Conservation (phyloP, 805 yeast species). For the Candida corydali region DNA sequence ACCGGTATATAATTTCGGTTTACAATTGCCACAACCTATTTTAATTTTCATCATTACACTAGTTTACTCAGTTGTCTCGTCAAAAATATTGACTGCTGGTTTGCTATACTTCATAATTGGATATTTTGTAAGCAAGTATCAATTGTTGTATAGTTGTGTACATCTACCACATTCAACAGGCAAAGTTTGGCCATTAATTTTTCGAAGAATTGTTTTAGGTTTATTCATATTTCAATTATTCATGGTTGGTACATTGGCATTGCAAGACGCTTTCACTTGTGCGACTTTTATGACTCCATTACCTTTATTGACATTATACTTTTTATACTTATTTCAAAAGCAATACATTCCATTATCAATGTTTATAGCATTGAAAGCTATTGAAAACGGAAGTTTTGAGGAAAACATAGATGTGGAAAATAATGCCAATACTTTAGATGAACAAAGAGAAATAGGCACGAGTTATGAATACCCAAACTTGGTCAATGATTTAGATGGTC, state of each 20-base stretch:
- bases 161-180: conserved; percentile 98
- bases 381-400: conserved; percentile 39
- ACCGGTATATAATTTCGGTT: conserved; percentile 87
- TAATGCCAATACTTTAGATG: conserved; percentile 59
- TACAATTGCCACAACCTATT: conserved; percentile 88
- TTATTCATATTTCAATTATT: conserved; percentile 81
- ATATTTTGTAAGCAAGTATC: conserved; percentile 86
- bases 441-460: conserved; percentile 65
- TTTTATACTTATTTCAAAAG: conserved; percentile 76
- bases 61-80: conserved; percentile 84
- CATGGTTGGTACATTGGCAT: conserved; percentile 85
- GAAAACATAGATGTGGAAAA: conserved; percentile 8
- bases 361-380: conserved; percentile 84
- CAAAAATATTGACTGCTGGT: conserved; percentile 83
- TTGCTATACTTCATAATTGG: conserved; percentile 80
- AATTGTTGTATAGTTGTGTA: conserved; percentile 81
- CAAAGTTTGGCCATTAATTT: conserved; percentile 89
- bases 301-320: conserved; percentile 62
- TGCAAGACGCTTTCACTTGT: conserved; percentile 72
- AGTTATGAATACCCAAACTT: conserved; percentile 77
- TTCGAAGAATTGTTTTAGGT: conserved; percentile 78
- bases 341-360: conserved; percentile 75
- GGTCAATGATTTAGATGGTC: conserved; percentile 72
- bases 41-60: conserved; percentile 79
- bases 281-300: conserved; percentile 73